phyloP scores from a whole-genome alignment of 257 asterid genomes.

The Perilla frutescens region DNA sequence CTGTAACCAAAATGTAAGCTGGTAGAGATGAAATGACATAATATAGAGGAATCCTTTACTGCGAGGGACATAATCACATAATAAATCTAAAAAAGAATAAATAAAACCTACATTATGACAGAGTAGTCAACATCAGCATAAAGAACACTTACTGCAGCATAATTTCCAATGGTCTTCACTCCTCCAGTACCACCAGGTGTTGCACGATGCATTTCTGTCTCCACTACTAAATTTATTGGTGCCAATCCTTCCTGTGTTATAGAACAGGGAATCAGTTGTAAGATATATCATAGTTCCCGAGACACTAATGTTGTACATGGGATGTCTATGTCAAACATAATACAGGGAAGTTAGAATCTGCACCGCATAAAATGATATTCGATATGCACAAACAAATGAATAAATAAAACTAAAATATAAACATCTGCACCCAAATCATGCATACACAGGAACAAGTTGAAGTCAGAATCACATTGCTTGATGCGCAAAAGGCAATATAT shows the following conservation, averaged over 20 bases:
- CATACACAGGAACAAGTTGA: not conserved
- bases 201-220: slow-evolving; percentile 95
- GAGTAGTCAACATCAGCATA: not conserved
- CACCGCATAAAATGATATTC: slow-evolving; percentile 18
- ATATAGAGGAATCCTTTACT: not conserved
- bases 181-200: slow-evolving; percentile 99
- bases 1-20: not conserved
- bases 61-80: too few relatives aligned
- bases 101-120: slow-evolving; percentile 9
- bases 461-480: slow-evolving; percentile 2
- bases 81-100: not conserved
- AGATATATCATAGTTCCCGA: not conserved
- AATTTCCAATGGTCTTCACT: slow-evolving; percentile 93
- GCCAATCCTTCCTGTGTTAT: slow-evolving; percentile 89
- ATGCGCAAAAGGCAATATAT: not conserved
- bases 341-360: not conserved
- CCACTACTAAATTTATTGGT: slow-evolving; percentile 88
- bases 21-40: not conserved
- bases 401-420: not conserved
- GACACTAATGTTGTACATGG: not conserved
- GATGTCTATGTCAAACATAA: slow-evolving; percentile 6
- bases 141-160: slow-evolving; percentile 78
- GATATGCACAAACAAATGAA: not conserved
- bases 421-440: not conserved
- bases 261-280: slow-evolving; percentile 14